These are phyloP conservation scores for Diaporthe destruens DNA, from an alignment of 2,329 filamentous ascomycete species.

Conservation along the genomic window DNA sequence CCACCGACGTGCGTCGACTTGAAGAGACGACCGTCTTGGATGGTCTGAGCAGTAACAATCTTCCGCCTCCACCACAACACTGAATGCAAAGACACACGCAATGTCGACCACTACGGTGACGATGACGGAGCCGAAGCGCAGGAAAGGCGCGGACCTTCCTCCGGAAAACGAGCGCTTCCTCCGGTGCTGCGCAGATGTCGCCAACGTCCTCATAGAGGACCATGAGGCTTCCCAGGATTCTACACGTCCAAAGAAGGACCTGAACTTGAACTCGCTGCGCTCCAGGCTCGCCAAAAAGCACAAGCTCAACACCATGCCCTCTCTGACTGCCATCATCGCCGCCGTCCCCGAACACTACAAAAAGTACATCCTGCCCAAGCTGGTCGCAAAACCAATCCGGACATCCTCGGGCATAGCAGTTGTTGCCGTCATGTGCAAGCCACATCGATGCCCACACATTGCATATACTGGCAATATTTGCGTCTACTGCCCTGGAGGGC, in stretches of 20 bases:
- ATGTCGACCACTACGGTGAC: constrained; percentile 57
- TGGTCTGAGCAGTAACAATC: neutral
- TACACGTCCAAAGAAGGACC: constrained; percentile 80
- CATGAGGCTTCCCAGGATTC: constrained; percentile 85
- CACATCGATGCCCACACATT: constrained; percentile 96
- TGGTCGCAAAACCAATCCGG: constrained; percentile 96
- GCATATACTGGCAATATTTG: constrained; percentile 99
- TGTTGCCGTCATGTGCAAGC: constrained; percentile 99
- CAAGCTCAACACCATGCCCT: constrained; percentile 86
- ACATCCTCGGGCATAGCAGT: constrained; percentile 98
- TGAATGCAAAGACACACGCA: constrained; percentile 22
- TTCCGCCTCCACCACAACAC: neutral
- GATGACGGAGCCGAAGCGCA: constrained; percentile 75
- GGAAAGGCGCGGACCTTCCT: constrained; percentile 78
- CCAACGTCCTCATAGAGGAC: constrained; percentile 92
- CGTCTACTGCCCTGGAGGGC: constrained; percentile 97
- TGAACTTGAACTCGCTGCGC: constrained; percentile 92
- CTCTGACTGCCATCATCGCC: constrained; percentile 95
- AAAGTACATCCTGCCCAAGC: constrained; percentile 96
- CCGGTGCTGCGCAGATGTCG: constrained; percentile 94
- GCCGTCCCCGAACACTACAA: constrained; percentile 99
- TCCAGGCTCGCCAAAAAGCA: constrained; percentile 94
- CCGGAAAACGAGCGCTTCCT: constrained; percentile 96
- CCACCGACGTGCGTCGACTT: neutral
- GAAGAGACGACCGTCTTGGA: neutral